A percentile compares a stretch with the other conserved stretches of the same genome.
phyloP scores from a whole-genome alignment of 305 asterid genomes.

The Plantago coronopus region DNA sequence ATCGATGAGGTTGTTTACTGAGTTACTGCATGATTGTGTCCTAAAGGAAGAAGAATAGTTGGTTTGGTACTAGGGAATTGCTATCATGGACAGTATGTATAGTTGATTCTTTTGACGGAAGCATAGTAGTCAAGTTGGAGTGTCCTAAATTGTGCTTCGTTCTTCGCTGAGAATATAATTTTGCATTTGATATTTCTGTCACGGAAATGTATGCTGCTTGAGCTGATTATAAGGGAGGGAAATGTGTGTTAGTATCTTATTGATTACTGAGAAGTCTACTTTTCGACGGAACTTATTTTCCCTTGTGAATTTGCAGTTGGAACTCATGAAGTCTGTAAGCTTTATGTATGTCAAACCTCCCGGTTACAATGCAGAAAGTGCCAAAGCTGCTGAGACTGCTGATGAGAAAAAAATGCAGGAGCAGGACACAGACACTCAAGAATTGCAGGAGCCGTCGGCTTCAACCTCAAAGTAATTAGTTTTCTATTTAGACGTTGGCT shows the following conservation, averaged over 20 bases:
- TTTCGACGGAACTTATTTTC: constrained; percentile 19
- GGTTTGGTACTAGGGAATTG: too few species aligned
- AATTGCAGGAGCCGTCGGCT: constrained; percentile 31
- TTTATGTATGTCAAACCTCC: constrained; percentile 97
- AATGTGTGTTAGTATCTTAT: background rate
- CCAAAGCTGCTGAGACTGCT: constrained; percentile 88
- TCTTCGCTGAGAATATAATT: too few species aligned
- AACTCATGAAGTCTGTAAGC: constrained; percentile 98
- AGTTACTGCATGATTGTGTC: too few species aligned
- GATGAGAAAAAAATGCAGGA: constrained; percentile 51
- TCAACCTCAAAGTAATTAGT: constrained; percentile 53
- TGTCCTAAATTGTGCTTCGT: too few species aligned
- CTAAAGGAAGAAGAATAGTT: too few species aligned
- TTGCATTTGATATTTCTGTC: too few species aligned
- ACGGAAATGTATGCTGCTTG: background rate
- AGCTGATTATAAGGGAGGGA: background rate
- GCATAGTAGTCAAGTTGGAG: too few species aligned
- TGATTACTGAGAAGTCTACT: constrained; percentile 1
- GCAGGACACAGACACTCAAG: constrained; percentile 25
- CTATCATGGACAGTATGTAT: too few species aligned
- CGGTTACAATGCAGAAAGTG: constrained; percentile 95
- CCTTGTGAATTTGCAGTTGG: constrained; percentile 50
- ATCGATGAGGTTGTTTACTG: background rate
- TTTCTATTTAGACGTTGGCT: constrained; percentile 14
- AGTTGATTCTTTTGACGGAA: too few species aligned